Conservation (phyloP, 106 monocot genomes). For the Apostasia ramifera region DNA sequence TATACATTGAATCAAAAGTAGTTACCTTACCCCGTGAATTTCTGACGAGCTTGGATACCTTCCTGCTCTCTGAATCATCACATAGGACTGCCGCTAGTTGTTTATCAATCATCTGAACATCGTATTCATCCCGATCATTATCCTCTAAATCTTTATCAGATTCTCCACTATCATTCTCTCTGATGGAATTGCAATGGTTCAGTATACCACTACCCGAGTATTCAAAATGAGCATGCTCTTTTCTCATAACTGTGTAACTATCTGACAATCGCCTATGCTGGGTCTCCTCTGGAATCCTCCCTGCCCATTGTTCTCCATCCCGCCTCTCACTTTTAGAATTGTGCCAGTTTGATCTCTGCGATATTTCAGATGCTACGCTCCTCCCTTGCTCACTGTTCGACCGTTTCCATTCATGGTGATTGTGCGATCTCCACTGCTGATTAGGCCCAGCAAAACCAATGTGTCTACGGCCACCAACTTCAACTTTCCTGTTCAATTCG, state of each 20-base stretch:
- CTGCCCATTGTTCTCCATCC: background rate
- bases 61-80: background rate
- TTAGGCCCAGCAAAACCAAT: background rate
- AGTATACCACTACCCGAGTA: background rate
- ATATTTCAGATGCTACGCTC: background rate
- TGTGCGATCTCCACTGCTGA: background rate
- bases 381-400: background rate
- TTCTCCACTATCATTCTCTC: background rate
- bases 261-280: background rate
- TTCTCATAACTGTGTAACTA: background rate
- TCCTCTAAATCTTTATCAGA: constrained; percentile 5
- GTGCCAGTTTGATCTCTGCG: background rate
- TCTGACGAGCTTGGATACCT: background rate
- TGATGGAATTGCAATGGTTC: constrained; percentile 3
- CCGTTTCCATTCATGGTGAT: background rate
- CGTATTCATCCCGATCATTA: background rate
- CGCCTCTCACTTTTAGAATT: background rate
- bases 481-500: background rate
- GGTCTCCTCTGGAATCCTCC: background rate
- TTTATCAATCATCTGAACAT: background rate
- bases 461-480: background rate
- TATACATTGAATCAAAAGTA: background rate
- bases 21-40: background rate
- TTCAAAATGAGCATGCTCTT: background rate
- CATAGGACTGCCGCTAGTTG: background rate